Evolutionary conservation across 2,329 filamentous ascomycete genomes (phyloP).

Genomic region (Venturia effusa): DNA sequence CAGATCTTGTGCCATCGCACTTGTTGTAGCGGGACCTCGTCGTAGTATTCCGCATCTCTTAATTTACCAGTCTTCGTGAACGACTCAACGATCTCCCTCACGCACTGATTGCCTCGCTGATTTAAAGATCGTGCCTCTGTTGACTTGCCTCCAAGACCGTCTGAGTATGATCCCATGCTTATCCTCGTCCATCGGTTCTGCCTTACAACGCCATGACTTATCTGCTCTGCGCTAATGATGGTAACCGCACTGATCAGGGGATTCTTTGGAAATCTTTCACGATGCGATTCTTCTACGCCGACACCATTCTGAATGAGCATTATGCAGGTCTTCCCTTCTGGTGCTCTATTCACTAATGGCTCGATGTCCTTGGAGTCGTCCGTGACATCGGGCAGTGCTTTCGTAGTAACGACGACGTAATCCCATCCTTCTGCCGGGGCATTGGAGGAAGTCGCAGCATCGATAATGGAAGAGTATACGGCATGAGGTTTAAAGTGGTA

Average conservation of each 20-base stretch:
- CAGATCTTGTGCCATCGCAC: conserved; percentile 68
- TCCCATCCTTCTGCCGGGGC: conserved; percentile 36
- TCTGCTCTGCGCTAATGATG: conserved; percentile 57
- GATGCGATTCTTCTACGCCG: conserved; percentile 49
- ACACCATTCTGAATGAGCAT: conserved; percentile 52
- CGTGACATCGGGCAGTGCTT: conserved; percentile 48
- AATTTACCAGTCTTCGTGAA: conserved; percentile 50
- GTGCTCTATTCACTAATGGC: conserved; percentile 39
- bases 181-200: conserved; percentile 68
- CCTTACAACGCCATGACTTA: conserved; percentile 48
- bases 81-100: conserved; percentile 42
- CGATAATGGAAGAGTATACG: conserved; percentile 51
- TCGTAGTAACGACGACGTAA: conserved; percentile 47
- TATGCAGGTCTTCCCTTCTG: conserved; percentile 37
- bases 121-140: conserved; percentile 20
- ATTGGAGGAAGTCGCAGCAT: conserved; percentile 34
- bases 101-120: conserved; percentile 30
- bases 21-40: conserved; percentile 56
- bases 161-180: conserved; percentile 55
- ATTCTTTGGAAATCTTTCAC: conserved; percentile 40
- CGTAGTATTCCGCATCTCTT: conserved; percentile 52
- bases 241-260: conserved; percentile 59
- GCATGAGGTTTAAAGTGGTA: conserved; percentile 51
- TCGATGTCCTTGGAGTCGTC: conserved; percentile 50
- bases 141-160: conserved; percentile 30